Percentiles rank a stretch among this genome's conserved stretches.
Conservation (phyloP, 2,329 filamentous ascomycete species). For the Hymenoscyphus albidus region DNA sequence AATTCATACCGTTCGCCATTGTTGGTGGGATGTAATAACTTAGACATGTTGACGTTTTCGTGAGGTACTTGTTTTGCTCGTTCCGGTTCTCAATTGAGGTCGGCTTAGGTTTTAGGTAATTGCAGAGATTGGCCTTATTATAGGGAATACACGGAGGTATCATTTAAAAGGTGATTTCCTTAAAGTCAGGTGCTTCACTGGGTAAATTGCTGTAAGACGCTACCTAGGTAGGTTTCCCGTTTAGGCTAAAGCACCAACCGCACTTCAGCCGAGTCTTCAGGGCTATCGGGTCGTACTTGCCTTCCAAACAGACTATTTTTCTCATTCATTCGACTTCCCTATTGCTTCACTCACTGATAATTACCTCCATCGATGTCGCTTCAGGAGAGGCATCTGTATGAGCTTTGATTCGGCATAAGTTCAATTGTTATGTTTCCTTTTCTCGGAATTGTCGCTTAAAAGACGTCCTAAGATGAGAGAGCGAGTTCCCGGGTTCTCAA, state of each 20-base stretch:
- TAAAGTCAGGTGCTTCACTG: not conserved
- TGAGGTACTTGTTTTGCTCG: not conserved
- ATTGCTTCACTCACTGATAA: not conserved
- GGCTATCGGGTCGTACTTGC: not conserved
- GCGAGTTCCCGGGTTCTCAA: no score
- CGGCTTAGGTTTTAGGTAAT: not conserved
- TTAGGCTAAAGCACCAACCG: not conserved
- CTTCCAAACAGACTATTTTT: not conserved
- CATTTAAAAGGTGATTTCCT: not conserved
- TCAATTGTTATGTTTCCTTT: no score
- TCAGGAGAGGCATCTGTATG: no score
- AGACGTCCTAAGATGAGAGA: no score
- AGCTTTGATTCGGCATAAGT: no score
- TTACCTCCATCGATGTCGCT: not conserved
- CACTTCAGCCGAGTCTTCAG: not conserved
- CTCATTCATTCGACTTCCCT: not conserved
- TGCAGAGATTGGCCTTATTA: not conserved
- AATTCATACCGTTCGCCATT: conserved; percentile 54
- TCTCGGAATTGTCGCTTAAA: no score
- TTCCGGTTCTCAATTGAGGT: conserved; percentile 1
- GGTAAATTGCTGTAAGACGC: not conserved
- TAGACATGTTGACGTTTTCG: not conserved
- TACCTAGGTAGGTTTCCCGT: not conserved
- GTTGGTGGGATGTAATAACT: conserved; percentile 34
- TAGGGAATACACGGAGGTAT: not conserved